A percentile compares a stretch with the other conserved stretches of the same genome.
Conservation (phyloP, 768 basidiomycete genomes). For the Mycena leptocephala region DNA sequence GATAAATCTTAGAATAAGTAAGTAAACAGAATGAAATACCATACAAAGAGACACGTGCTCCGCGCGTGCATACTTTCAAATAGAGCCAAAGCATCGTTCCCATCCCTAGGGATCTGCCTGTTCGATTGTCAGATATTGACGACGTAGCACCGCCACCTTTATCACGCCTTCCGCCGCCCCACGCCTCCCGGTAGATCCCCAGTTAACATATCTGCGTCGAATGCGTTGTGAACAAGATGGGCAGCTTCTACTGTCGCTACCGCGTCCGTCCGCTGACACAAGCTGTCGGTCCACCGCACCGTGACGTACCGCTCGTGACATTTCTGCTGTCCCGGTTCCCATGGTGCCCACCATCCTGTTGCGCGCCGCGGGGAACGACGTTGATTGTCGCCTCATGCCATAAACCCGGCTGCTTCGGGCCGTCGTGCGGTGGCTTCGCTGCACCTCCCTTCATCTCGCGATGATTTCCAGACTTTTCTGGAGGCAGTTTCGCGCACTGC, state of each 20-base stretch:
- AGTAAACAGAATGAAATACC: neutral
- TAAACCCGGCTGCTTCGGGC: neutral
- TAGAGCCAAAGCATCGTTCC: neutral
- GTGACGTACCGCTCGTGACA: too few relatives aligned
- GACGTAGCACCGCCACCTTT: neutral
- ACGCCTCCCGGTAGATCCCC: neutral
- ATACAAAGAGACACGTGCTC: neutral
- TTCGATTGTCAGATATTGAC: too few relatives aligned
- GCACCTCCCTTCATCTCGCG: neutral
- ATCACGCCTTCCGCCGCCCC: neutral
- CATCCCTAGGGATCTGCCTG: too few relatives aligned
- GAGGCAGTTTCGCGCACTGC: slow-evolving; percentile 1
- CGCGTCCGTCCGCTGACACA: too few relatives aligned
- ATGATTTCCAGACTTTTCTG: neutral
- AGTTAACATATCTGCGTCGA: slow-evolving; percentile 1
- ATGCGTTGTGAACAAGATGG: neutral
- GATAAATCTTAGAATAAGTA: neutral
- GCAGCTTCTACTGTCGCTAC: too few relatives aligned
- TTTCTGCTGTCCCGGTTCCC: too few relatives aligned
- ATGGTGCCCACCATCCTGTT: too few relatives aligned
- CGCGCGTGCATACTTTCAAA: neutral
- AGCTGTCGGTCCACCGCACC: too few relatives aligned
- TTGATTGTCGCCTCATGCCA: neutral
- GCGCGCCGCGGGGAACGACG: too few relatives aligned
- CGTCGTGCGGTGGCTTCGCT: neutral